Evolutionary conservation across 106 monocot species (phyloP).

Genomic region (Dioscorea alata): DNA sequence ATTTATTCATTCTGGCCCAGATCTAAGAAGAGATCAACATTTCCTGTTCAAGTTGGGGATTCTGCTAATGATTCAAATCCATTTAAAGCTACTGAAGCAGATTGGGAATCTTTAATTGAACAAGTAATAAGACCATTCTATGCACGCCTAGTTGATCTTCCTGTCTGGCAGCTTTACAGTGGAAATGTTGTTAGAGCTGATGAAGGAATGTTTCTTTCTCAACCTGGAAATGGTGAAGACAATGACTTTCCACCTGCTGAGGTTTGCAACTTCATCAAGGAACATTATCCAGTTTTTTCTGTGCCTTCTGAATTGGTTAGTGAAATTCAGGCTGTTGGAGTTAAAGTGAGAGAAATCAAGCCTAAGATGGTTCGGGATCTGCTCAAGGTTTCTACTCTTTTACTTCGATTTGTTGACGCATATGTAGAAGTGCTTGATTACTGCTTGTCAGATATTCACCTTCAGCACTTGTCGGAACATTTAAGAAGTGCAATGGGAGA

Average conservation of each 20-base stretch:
- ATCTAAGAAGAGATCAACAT: constrained; percentile 28
- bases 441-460: constrained; percentile 77
- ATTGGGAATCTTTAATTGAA: constrained; percentile 78
- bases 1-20: constrained; percentile 95
- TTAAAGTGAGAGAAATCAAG: constrained; percentile 82
- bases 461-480: constrained; percentile 20
- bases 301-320: constrained; percentile 87
- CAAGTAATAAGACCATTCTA: constrained; percentile 95
- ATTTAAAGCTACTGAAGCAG: constrained; percentile 36
- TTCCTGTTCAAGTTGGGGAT: constrained; percentile 10
- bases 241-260: constrained; percentile 55
- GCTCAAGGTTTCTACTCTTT: constrained; percentile 66
- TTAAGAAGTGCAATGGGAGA: constrained; percentile 12
- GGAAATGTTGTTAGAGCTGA: constrained; percentile 91
- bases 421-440: constrained; percentile 94
- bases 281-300: constrained; percentile 96
- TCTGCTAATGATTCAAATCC: constrained; percentile 5
- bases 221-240: constrained; percentile 30
- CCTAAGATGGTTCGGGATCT: constrained; percentile 95
- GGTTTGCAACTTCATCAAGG: constrained; percentile 93
- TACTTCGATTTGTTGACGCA: constrained; percentile 63
- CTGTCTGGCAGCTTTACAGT: constrained; percentile 91
- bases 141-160: constrained; percentile 82
- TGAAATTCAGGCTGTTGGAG: constrained; percentile 83
- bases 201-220: constrained; percentile 94